Percentiles rank a stretch among this genome's conserved stretches.
These are phyloP conservation scores for Durotheca rogersii DNA, from an alignment of 495 filamentous ascomycete genomes.

Conservation along the genomic window DNA sequence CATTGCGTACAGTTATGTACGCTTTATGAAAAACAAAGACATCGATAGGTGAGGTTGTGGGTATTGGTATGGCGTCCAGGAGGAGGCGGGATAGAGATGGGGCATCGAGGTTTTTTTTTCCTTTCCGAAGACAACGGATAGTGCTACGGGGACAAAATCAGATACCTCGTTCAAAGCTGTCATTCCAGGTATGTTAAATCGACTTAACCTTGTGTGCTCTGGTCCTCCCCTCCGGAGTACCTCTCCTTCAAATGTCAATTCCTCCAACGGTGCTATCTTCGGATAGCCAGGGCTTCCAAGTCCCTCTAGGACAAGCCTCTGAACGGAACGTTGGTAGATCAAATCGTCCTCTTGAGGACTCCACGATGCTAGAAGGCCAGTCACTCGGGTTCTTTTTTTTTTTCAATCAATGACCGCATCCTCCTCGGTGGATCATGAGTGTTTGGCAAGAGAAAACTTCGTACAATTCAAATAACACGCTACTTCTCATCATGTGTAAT, in stretches of 20 bases:
- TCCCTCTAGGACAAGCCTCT: constrained; percentile 52
- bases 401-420: constrained; percentile 44
- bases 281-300: constrained; percentile 49
- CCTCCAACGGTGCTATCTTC: constrained; percentile 54
- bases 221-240: constrained; percentile 4
- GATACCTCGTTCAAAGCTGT: constrained; percentile 32
- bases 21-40: constrained; percentile 25
- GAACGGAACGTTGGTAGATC: constrained; percentile 64
- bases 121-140: constrained; percentile 19
- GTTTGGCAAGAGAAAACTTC: constrained; percentile 73
- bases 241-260: constrained; percentile 1
- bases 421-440: constrained; percentile 54
- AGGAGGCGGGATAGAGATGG: constrained; percentile 9
- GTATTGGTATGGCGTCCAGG: constrained; percentile 32
- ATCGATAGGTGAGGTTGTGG: constrained; percentile 23
- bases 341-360: constrained; percentile 36
- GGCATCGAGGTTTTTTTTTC: constrained; percentile 11
- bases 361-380: constrained; percentile 66
- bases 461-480: constrained; percentile 44
- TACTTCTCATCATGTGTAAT: not conserved
- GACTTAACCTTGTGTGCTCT: constrained; percentile 9
- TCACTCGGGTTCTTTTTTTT: constrained; percentile 51
- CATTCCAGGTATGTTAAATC: constrained; percentile 26
- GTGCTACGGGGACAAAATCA: constrained; percentile 27
- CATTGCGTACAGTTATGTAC: constrained; percentile 21